Percentiles rank a stretch among this genome's conserved stretches.
Conservation (phyloP, 2,329 filamentous ascomycete genomes). For the Microsporum audouinii region DNA sequence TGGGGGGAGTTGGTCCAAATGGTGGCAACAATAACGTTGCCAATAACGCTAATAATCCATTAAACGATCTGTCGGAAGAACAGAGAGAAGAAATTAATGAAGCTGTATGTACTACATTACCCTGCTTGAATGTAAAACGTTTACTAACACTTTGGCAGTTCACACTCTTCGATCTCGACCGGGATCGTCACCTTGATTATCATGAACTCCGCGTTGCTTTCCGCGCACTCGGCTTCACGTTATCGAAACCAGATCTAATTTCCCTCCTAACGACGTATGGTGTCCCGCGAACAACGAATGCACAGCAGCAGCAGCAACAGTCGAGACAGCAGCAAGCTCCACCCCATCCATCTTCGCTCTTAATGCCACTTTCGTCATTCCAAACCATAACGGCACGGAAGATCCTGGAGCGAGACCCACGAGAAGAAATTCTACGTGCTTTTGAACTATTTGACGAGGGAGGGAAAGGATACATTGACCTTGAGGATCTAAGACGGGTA, state of each 20-base stretch:
- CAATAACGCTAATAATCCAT: conserved; percentile 29
- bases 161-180: conserved; percentile 90
- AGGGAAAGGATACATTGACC: conserved; percentile 77
- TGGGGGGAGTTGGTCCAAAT: conserved; percentile 32
- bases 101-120: conserved; percentile 51
- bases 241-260: conserved; percentile 76
- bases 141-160: conserved; percentile 47
- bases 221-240: conserved; percentile 86
- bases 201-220: conserved; percentile 96
- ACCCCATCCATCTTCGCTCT: conserved; percentile 52
- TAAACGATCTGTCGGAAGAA: conserved; percentile 63
- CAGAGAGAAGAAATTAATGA: conserved; percentile 89
- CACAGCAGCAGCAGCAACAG: conserved; percentile 36
- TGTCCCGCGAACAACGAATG: conserved; percentile 44
- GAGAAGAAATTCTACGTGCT: conserved; percentile 81
- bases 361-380: conserved; percentile 62
- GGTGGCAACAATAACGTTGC: conserved; percentile 32
- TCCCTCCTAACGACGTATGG: conserved; percentile 71
- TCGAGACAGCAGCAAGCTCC: conserved; percentile 32
- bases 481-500: conserved; percentile 77
- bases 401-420: conserved; percentile 70
- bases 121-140: neutral
- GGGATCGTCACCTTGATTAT: conserved; percentile 88
- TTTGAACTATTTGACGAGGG: conserved; percentile 91
- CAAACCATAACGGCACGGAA: conserved; percentile 66